Conservation (phyloP, 2,329 filamentous ascomycete species). For the Fusarium palustre region DNA sequence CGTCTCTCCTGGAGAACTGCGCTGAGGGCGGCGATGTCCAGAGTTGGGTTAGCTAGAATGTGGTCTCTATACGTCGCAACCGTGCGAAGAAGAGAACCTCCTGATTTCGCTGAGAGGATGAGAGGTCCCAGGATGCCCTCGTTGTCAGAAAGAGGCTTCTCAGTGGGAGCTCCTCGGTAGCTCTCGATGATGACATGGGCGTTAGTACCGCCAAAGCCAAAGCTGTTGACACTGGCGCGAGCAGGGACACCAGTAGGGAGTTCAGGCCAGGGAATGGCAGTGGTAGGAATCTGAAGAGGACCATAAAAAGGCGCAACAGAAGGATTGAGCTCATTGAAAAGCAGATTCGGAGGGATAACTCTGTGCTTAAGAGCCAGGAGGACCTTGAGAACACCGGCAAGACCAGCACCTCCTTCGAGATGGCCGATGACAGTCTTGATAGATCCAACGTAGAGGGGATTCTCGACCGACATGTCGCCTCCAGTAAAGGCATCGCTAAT, state of each 20-base stretch:
- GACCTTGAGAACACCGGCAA: neutral
- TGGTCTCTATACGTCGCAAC: neutral
- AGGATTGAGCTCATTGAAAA: slow-evolving; percentile 5
- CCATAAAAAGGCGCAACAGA: neutral
- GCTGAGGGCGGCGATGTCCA: neutral
- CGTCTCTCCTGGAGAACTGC: neutral
- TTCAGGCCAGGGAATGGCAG: slow-evolving; percentile 4
- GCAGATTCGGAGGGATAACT: slow-evolving; percentile 1
- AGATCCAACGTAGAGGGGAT: slow-evolving; percentile 17
- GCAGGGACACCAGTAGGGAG: neutral
- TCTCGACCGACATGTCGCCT: neutral
- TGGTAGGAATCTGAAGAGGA: neutral
- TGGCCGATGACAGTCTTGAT: slow-evolving; percentile 31
- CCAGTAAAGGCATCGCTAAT: neutral
- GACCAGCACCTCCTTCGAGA: slow-evolving; percentile 16
- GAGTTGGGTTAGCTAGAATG: neutral
- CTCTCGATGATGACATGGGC: slow-evolving; percentile 24
- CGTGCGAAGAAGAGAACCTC: neutral
- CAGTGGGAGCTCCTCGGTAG: neutral
- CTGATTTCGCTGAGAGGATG: neutral
- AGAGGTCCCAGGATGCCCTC: neutral
- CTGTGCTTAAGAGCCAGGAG: neutral
- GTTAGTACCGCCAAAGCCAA: slow-evolving; percentile 25
- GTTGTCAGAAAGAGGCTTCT: neutral
- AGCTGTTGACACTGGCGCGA: slow-evolving; percentile 12